Evolutionary conservation across 306 rosid species (phyloP).

Genomic region (Quercus cerris): DNA sequence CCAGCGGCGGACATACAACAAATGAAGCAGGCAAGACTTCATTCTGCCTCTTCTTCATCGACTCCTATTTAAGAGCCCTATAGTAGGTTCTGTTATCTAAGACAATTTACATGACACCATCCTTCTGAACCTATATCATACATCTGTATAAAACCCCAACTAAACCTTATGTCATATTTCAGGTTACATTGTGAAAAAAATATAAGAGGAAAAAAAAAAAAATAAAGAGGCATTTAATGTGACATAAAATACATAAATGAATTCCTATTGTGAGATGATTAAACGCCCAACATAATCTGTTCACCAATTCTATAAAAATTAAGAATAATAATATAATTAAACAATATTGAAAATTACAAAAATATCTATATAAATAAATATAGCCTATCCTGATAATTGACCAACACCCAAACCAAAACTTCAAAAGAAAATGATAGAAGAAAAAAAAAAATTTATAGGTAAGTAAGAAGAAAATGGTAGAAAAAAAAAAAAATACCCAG

Average conservation of each 20-base stretch:
- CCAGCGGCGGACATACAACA: too few relatives aligned
- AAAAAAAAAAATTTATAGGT: too few relatives aligned
- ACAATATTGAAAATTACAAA: not conserved
- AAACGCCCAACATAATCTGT: not conserved
- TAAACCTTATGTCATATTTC: not conserved
- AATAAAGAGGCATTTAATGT: too few relatives aligned
- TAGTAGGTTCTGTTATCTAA: not conserved
- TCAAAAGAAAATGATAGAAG: not conserved
- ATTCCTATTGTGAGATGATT: not conserved
- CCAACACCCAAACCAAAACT: not conserved
- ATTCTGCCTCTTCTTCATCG: too few relatives aligned
- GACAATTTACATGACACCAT: not conserved
- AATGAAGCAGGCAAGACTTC: too few relatives aligned
- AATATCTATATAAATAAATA: not conserved
- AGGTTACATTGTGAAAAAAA: not conserved
- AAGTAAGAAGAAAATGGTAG: not conserved
- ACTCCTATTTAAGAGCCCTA: not conserved
- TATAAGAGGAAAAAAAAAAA: too few relatives aligned
- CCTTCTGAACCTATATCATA: not conserved
- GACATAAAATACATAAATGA: too few relatives aligned
- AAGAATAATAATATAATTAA: not conserved
- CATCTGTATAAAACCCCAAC: not conserved
- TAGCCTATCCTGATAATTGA: not conserved
- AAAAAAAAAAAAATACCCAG: slow-evolving; percentile 58
- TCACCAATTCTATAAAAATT: not conserved